Evolutionary conservation across 2,329 filamentous ascomycete species (phyloP).

Genomic region (Ramularia endophylla): DNA sequence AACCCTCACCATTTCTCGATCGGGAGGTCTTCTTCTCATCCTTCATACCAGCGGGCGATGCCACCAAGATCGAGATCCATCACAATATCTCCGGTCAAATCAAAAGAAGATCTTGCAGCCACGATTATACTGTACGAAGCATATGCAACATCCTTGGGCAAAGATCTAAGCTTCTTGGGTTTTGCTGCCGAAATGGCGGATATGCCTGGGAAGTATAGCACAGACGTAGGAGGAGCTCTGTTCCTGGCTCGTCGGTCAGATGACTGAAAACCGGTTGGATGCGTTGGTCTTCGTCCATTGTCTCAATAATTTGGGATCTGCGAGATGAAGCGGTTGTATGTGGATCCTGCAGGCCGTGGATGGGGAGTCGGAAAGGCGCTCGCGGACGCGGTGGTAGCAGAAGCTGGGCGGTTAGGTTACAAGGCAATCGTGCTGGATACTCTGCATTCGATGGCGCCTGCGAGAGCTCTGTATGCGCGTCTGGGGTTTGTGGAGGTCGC

Average conservation of each 20-base stretch:
- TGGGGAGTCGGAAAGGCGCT: conserved; percentile 46
- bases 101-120: conserved; percentile 37
- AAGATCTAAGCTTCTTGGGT: conserved; percentile 54
- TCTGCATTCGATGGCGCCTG: no score
- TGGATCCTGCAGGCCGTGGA: conserved; percentile 44
- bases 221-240: conserved; percentile 41
- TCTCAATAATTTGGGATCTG: conserved; percentile 5
- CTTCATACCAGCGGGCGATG: no score
- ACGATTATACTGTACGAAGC: conserved; percentile 34
- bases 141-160: conserved; percentile 40
- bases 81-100: conserved; percentile 34
- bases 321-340: conserved; percentile 56
- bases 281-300: conserved; percentile 45
- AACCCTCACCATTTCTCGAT: no score
- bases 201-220: conserved; percentile 51
- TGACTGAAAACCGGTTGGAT: conserved; percentile 38
- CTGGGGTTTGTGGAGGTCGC: conserved; percentile 49
- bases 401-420: conserved; percentile 46
- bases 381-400: conserved; percentile 39
- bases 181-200: conserved; percentile 48
- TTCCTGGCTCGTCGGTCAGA: conserved; percentile 40
- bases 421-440: no score
- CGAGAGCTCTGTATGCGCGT: conserved; percentile 47
- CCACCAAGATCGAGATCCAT: conserved; percentile 4
- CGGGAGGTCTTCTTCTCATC: no score